phyloP scores from a whole-genome alignment of 192 early-diverging fungal species.

The Coemansia sp. region DNA sequence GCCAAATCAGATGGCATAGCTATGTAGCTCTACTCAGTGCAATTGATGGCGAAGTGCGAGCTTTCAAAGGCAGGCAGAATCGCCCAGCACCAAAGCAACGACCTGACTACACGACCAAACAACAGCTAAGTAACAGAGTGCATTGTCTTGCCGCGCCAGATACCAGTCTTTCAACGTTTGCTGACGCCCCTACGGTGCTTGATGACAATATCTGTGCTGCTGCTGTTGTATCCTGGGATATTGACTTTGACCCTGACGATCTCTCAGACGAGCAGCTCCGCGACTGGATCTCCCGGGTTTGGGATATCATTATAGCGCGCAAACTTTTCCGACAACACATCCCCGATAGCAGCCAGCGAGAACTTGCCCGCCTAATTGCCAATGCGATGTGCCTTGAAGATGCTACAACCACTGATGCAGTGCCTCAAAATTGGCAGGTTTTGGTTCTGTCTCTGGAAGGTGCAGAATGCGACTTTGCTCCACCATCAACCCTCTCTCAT shows the following conservation, averaged over 20 bases:
- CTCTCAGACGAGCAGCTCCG: conserved; percentile 30
- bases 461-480: conserved; percentile 10
- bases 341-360: conserved; percentile 27
- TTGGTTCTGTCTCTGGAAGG: conserved; percentile 3
- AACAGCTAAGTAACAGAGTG: neutral
- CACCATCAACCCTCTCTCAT: conserved; percentile 12
- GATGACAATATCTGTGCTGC: neutral
- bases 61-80: neutral
- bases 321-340: conserved; percentile 1
- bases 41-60: conserved; percentile 26
- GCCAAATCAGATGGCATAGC: conserved; percentile 17
- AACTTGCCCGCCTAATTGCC: conserved; percentile 30
- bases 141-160: conserved; percentile 7
- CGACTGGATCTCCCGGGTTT: conserved; percentile 33
- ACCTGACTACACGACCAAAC: neutral
- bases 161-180: conserved; percentile 5
- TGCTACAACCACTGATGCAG: neutral
- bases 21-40: conserved; percentile 21
- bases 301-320: conserved; percentile 21
- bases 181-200: neutral
- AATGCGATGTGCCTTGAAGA: conserved; percentile 24
- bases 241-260: conserved; percentile 38
- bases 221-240: neutral
- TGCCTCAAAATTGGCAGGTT: neutral
- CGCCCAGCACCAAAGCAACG: neutral